phyloP scores from a whole-genome alignment of 2,329 filamentous ascomycete genomes.

The Penicillium thymicola region DNA sequence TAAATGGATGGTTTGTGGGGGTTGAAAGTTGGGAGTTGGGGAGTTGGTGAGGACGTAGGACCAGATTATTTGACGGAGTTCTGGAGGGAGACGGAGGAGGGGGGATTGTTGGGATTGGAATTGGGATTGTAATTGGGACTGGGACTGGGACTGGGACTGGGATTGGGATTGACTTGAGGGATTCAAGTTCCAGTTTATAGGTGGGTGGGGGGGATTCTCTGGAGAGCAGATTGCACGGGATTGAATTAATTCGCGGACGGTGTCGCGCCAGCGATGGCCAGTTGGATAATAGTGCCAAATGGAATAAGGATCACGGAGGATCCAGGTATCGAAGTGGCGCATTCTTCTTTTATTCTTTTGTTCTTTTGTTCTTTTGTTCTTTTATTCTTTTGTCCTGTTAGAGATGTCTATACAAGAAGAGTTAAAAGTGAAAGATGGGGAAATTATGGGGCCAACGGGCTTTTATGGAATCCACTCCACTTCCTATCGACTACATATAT shows the following conservation, averaged over 20 bases:
- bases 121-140: background rate
- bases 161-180: no score
- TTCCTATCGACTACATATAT: background rate
- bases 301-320: constrained; percentile 39
- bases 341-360: no score
- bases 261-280: constrained; percentile 36
- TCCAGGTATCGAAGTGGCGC: constrained; percentile 41
- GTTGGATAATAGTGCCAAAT: constrained; percentile 41
- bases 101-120: constrained; percentile 16
- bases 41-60: constrained; percentile 32
- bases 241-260: constrained; percentile 35
- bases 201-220: background rate
- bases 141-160: background rate
- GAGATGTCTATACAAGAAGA: background rate
- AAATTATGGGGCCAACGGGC: constrained; percentile 9
- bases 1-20: constrained; percentile 32
- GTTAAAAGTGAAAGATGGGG: constrained; percentile 4
- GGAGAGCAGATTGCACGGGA: constrained; percentile 37
- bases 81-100: constrained; percentile 31
- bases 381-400: background rate
- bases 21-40: background rate
- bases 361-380: no score
- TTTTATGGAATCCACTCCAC: background rate
- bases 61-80: constrained; percentile 41
- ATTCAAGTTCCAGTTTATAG: constrained; percentile 14